Percentiles rank a stretch among this genome's conserved stretches.
phyloP scores from a whole-genome alignment of 345 rosid species.

The Eucalyptus sp. region DNA sequence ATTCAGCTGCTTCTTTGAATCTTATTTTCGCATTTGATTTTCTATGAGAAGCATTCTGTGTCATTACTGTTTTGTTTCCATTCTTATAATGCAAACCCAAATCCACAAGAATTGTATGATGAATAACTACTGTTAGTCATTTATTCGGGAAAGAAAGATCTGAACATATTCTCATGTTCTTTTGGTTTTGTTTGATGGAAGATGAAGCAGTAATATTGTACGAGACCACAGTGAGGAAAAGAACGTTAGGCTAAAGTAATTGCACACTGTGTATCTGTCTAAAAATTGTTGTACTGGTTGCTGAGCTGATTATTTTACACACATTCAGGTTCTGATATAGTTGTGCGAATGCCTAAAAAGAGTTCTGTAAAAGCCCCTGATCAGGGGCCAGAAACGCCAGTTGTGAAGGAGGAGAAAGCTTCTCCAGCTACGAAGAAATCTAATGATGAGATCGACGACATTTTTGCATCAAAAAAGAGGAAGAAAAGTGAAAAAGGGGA shows the following conservation, averaged over 20 bases:
- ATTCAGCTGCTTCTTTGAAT: neutral
- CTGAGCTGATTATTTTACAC: neutral
- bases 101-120: neutral
- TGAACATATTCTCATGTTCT: neutral
- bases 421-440: neutral
- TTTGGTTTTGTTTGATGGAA: neutral
- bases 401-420: neutral
- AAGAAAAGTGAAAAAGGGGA: neutral
- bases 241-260: neutral
- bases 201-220: neutral
- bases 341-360: neutral
- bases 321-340: neutral
- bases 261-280: neutral
- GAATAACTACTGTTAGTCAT: neutral
- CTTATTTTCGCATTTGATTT: neutral
- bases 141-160: neutral
- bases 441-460: constrained; percentile 1
- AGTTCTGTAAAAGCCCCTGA: neutral
- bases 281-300: neutral
- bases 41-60: neutral
- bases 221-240: neutral
- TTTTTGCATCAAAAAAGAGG: constrained; percentile 1
- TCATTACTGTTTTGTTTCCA: neutral
- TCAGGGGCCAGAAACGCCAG: neutral
- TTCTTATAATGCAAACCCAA: neutral